Conservation (phyloP, 495 filamentous ascomycete species). For the Penicillium psychrofluorescens region DNA sequence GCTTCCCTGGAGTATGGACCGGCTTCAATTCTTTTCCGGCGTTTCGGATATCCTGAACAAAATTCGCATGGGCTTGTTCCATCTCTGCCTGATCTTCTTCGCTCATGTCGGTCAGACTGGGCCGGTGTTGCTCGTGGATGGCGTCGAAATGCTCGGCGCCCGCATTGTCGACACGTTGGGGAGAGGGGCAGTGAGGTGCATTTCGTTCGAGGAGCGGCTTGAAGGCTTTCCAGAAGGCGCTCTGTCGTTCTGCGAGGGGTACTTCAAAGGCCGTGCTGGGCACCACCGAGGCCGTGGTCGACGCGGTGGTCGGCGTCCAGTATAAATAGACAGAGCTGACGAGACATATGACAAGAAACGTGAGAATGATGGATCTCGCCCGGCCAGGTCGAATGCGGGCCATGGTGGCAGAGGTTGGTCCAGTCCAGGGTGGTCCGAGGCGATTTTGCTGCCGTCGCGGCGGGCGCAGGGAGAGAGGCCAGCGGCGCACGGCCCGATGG, state of each 20-base stretch:
- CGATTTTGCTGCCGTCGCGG: too few species aligned
- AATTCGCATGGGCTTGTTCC: slow-evolving; percentile 36
- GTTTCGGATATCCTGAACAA: slow-evolving; percentile 28
- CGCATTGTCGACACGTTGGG: slow-evolving; percentile 11
- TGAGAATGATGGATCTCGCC: slow-evolving; percentile 24
- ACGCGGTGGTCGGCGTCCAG: slow-evolving; percentile 25
- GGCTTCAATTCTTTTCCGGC: slow-evolving; percentile 25
- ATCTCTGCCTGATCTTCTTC: slow-evolving; percentile 26
- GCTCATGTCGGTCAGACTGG: slow-evolving; percentile 26
- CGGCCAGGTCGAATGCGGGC: slow-evolving; percentile 24
- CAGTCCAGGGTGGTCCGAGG: too few species aligned
- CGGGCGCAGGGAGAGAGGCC: too few species aligned
- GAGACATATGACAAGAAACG: slow-evolving; percentile 23
- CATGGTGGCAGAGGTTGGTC: slow-evolving; percentile 8
- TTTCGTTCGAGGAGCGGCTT: slow-evolving; percentile 26
- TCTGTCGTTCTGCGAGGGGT: slow-evolving; percentile 28
- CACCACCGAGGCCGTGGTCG: slow-evolving; percentile 28
- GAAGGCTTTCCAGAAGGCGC: slow-evolving; percentile 33
- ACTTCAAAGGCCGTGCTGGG: slow-evolving; percentile 33
- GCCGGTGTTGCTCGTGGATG: slow-evolving; percentile 19
- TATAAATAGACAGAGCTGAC: slow-evolving; percentile 33
- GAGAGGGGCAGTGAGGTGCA: slow-evolving; percentile 23
- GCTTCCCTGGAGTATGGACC: slow-evolving; percentile 37
- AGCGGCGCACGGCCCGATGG: too few species aligned
- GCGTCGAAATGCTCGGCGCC: slow-evolving; percentile 26